phyloP scores from a whole-genome alignment of 2,329 filamentous ascomycete genomes.

The Phialophora expanda region DNA sequence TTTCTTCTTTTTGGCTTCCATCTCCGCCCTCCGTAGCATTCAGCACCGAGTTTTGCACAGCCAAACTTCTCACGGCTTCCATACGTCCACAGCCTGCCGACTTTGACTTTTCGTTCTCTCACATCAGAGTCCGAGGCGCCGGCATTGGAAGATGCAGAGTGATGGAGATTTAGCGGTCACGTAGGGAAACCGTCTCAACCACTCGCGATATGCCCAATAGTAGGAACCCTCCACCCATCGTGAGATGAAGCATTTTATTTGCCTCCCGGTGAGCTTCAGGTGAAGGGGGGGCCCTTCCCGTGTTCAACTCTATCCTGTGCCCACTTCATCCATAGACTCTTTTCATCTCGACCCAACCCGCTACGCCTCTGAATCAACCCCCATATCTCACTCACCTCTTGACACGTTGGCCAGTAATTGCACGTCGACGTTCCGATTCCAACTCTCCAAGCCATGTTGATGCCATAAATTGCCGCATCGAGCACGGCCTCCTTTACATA shows the following conservation, averaged over 20 bases:
- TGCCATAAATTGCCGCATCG: conserved; percentile 18
- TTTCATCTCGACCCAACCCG: conserved; percentile 11
- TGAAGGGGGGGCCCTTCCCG: background rate
- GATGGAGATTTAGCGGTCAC: background rate
- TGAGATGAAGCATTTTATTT: conserved; percentile 11
- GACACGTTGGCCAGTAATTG: conserved; percentile 13
- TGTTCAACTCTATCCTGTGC: background rate
- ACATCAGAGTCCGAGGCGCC: conserved; percentile 14
- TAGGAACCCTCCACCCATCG: background rate
- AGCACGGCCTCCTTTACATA: conserved; percentile 25
- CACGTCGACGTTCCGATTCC: background rate
- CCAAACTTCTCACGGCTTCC: conserved; percentile 3
- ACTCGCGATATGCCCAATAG: background rate
- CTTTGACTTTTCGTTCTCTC: conserved; percentile 16
- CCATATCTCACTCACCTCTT: conserved; percentile 4
- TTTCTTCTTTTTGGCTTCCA: conserved; percentile 10
- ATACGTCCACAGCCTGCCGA: background rate
- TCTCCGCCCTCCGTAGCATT: conserved; percentile 23
- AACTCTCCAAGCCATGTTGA: conserved; percentile 2
- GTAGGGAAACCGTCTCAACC: background rate
- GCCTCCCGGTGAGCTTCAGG: conserved; percentile 7
- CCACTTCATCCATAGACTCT: conserved; percentile 12
- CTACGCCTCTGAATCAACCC: background rate
- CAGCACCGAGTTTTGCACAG: conserved; percentile 12
- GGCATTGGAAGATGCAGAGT: conserved; percentile 12